These are phyloP conservation scores for Ophioceras dolichostomum DNA, from an alignment of 2,329 filamentous ascomycete genomes.

Conservation along the genomic window DNA sequence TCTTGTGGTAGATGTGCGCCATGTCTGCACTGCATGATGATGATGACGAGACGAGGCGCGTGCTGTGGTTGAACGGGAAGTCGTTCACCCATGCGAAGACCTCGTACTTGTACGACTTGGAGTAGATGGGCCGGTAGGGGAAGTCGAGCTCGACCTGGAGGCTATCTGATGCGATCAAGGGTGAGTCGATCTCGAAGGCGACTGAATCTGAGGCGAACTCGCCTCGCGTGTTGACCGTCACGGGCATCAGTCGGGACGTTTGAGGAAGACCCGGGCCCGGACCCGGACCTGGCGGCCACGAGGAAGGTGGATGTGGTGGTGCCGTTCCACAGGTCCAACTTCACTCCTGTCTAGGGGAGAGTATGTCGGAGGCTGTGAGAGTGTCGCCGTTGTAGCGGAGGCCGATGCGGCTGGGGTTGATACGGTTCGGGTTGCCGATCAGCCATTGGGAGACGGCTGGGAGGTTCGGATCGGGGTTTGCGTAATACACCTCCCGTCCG, in stretches of 20 bases:
- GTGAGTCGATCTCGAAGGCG: constrained; percentile 21
- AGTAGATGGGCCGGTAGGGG: constrained; percentile 26
- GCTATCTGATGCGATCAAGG: constrained; percentile 18
- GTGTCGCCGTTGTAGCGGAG: constrained; percentile 20
- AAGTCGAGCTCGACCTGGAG: constrained; percentile 27
- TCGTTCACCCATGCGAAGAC: constrained; percentile 28
- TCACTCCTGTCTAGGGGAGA: constrained; percentile 18
- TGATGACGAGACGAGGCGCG: constrained; percentile 10
- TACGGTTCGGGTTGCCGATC: constrained; percentile 32
- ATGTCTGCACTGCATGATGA: constrained; percentile 5
- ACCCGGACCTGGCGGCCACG: constrained; percentile 13
- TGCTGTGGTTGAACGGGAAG: constrained; percentile 24
- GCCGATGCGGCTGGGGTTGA: constrained; percentile 29
- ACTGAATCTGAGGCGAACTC: constrained; percentile 26
- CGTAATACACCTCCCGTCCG: constrained; percentile 23
- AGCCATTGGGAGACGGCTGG: constrained; percentile 35
- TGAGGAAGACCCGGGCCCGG: no score
- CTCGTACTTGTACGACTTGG: constrained; percentile 28
- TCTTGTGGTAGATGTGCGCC: constrained; percentile 22
- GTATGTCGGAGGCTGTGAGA: constrained; percentile 16
- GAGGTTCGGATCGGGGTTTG: constrained; percentile 21
- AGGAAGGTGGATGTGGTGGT: constrained; percentile 24
- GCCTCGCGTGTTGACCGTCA: constrained; percentile 22
- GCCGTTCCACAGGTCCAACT: constrained; percentile 23
- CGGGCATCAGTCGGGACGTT: no score